These are phyloP conservation scores for Elaphomyces granulatus DNA, from an alignment of 495 filamentous ascomycete species.

Conservation along the genomic window DNA sequence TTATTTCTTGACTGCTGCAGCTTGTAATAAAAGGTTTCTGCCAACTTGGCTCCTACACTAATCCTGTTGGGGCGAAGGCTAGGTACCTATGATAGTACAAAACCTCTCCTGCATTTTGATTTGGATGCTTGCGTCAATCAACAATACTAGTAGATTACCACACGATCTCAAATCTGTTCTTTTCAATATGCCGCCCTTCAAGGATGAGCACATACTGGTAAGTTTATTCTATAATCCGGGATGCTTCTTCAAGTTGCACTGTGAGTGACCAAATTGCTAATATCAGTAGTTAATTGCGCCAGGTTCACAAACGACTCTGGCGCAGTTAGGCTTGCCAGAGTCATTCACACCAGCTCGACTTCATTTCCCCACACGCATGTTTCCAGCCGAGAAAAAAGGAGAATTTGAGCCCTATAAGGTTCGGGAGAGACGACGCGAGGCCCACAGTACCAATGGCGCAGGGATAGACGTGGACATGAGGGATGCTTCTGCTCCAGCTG, in stretches of 20 bases:
- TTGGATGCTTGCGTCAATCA: no score
- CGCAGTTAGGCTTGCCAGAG: constrained; percentile 84
- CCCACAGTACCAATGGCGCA: constrained; percentile 23
- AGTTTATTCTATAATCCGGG: constrained; percentile 8
- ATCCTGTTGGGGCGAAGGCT: no score
- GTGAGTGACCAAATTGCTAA: not conserved
- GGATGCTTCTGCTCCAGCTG: constrained; percentile 12
- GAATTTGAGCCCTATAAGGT: constrained; percentile 78
- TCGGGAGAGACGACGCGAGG: constrained; percentile 49
- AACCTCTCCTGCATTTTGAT: no score
- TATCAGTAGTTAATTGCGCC: constrained; percentile 70
- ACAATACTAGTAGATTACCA: no score
- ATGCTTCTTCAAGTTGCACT: constrained; percentile 8
- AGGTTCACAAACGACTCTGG: constrained; percentile 83
- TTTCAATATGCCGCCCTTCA: constrained; percentile 50
- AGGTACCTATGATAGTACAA: no score
- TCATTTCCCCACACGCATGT: constrained; percentile 86
- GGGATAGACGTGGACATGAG: constrained; percentile 39
- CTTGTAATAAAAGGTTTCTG: no score
- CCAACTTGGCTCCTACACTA: no score
- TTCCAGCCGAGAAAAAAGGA: constrained; percentile 60
- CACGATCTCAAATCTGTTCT: no score
- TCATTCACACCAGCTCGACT: constrained; percentile 72
- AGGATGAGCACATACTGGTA: constrained; percentile 65
- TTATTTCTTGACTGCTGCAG: no score